Evolutionary conservation across 345 rosid genomes (phyloP).

Genomic region (Physaria fendleri): DNA sequence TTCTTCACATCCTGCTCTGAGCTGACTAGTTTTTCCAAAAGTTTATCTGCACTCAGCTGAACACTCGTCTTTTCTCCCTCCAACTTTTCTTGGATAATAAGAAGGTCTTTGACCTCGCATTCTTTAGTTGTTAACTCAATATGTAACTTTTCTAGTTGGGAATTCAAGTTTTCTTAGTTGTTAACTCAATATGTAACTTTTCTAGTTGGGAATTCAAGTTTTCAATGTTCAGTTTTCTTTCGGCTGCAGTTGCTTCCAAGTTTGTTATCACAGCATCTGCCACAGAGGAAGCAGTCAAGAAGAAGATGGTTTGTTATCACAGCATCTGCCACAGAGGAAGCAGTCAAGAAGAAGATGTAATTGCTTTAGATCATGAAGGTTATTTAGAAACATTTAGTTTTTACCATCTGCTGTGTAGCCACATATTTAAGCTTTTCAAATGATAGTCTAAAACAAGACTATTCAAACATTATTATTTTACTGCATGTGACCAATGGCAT

Average conservation of each 20-base stretch:
- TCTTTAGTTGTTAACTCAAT: conserved; percentile 49
- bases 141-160: conserved; percentile 48
- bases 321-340: not conserved
- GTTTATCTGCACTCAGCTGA: conserved; percentile 44
- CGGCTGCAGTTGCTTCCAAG: not conserved
- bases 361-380: not conserved
- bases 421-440: not conserved
- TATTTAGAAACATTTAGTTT: not conserved
- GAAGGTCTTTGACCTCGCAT: conserved; percentile 44
- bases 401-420: not conserved
- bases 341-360: not conserved
- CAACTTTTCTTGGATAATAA: conserved; percentile 42
- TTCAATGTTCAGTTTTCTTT: conserved; percentile 32
- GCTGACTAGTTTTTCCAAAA: conserved; percentile 37
- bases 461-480: not conserved
- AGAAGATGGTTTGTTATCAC: not conserved
- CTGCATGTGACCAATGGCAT: conserved; percentile 2
- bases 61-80: conserved; percentile 51
- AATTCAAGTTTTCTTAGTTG: conserved; percentile 50
- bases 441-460: not conserved
- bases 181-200: conserved; percentile 42
- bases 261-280: not conserved
- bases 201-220: conserved; percentile 51
- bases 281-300: not conserved
- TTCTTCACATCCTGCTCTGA: conserved; percentile 46